A percentile compares a stretch with the other conserved stretches of the same genome.
phyloP scores from a whole-genome alignment of 768 basidiomycete species.

The Lactarius sanguifluus region DNA sequence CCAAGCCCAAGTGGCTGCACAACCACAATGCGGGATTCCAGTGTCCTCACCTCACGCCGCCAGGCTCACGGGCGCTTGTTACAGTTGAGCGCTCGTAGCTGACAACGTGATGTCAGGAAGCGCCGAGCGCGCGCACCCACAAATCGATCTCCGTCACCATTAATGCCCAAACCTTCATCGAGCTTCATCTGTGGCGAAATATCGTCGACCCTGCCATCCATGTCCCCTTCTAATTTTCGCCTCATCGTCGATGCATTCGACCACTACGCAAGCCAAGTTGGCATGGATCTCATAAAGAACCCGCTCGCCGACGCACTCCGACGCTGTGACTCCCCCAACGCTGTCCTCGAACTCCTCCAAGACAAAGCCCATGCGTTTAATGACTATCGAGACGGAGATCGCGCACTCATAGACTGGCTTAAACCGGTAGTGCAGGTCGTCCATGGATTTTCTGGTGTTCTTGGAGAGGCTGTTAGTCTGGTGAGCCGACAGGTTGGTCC shows the following conservation, averaged over 20 bases:
- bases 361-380: background rate
- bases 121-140: no score
- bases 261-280: background rate
- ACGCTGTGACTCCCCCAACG: background rate
- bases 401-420: background rate
- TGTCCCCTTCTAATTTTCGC: background rate
- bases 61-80: no score
- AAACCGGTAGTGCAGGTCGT: background rate
- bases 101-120: no score
- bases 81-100: no score
- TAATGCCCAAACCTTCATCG: background rate
- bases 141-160: no score
- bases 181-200: background rate
- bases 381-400: slow-evolving; percentile 9
- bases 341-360: slow-evolving; percentile 1
- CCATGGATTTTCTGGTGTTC: background rate
- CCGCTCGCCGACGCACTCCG: background rate
- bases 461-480: background rate
- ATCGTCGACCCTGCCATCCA: background rate
- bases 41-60: no score
- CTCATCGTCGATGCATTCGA: background rate
- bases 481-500: background rate
- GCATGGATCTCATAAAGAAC: background rate
- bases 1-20: no score
- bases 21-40: no score